Conservation (phyloP, 2,329 filamentous ascomycete species). For the Apiospora koreana region DNA sequence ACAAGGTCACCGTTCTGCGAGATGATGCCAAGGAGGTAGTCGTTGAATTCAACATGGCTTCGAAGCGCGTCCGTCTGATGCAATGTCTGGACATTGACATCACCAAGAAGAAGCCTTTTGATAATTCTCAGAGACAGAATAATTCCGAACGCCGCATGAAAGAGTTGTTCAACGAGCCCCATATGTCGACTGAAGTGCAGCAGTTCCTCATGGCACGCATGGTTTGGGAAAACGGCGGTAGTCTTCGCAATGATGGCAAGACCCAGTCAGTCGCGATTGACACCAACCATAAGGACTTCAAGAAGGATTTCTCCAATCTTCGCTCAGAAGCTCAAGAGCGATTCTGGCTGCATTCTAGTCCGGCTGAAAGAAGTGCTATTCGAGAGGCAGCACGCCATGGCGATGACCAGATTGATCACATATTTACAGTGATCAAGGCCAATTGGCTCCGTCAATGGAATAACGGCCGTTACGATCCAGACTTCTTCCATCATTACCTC, state of each 20-base stretch:
- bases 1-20: neutral
- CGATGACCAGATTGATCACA: neutral
- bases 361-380: neutral
- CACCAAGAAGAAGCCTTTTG: neutral
- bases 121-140: neutral
- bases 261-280: neutral
- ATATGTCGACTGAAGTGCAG: neutral
- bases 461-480: neutral
- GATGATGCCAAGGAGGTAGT: neutral
- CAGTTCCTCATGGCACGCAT: neutral
- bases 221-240: neutral
- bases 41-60: neutral
- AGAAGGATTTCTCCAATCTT: neutral
- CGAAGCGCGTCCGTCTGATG: neutral
- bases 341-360: neutral
- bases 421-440: neutral
- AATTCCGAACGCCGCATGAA: neutral
- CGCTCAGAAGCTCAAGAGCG: neutral
- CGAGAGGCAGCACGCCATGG: neutral
- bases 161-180: neutral
- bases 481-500: neutral
- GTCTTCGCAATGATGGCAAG: neutral
- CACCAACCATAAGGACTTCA: neutral
- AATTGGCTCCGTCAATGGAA: neutral
- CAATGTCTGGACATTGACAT: neutral